Percentiles rank a stretch among this genome's conserved stretches.
Evolutionary conservation across 2,329 filamentous ascomycete genomes (phyloP).

Genomic region (Epichloe scottii): DNA sequence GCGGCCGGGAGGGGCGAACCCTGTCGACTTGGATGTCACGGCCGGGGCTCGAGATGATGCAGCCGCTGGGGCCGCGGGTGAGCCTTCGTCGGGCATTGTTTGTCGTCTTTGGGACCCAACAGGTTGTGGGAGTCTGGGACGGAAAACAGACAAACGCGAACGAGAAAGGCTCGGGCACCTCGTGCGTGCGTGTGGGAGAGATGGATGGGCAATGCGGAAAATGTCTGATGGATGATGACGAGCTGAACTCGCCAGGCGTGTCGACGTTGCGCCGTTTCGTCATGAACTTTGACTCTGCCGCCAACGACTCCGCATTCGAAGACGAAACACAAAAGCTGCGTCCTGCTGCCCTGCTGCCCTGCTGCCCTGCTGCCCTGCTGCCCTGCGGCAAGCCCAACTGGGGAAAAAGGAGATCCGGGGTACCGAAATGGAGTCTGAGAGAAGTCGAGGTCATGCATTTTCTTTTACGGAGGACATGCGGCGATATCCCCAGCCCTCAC

Average conservation of each 20-base stretch:
- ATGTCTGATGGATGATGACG: background rate
- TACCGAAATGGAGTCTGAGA: no score
- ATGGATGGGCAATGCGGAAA: no score
- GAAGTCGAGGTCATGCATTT: no score
- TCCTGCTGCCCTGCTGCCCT: no score
- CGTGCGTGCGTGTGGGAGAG: no score
- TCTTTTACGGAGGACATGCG: no score
- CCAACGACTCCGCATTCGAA: no score
- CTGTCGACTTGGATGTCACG: constrained; percentile 4
- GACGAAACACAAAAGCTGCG: no score
- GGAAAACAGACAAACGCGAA: background rate
- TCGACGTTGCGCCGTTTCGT: background rate
- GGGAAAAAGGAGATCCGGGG: no score
- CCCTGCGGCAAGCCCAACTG: no score
- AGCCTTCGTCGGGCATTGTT: constrained; percentile 11
- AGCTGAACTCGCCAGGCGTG: background rate
- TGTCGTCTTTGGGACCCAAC: background rate
- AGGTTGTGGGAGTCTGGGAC: no score
- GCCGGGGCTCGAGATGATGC: background rate
- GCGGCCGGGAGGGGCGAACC: constrained; percentile 17
- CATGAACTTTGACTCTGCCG: background rate
- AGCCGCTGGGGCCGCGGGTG: constrained; percentile 2
- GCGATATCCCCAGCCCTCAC: background rate
- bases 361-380: no score
- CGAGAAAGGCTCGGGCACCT: background rate